phyloP scores from a whole-genome alignment of 805 yeast genomes.

The Wickerhamomyces silvicola region DNA sequence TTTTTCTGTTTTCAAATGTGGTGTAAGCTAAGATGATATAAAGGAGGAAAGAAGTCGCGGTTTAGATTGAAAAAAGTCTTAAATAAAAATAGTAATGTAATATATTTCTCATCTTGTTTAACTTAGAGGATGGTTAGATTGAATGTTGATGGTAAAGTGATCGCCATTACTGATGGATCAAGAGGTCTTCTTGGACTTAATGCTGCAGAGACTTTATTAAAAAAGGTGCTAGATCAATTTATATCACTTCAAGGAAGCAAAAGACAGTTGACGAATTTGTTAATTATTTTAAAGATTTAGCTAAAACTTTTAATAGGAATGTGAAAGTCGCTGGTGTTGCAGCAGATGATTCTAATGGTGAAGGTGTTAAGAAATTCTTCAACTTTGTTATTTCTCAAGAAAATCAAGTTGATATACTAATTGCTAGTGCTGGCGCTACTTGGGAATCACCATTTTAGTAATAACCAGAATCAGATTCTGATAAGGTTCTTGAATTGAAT shows the following conservation, averaged over 20 bases:
- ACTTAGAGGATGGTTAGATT: constrained; percentile 20
- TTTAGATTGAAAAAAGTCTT: too few species aligned
- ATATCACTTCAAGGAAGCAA: constrained; percentile 58
- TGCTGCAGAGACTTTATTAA: constrained; percentile 58
- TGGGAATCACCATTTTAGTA: constrained; percentile 64
- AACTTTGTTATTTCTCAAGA: constrained; percentile 34
- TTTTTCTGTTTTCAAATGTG: too few species aligned
- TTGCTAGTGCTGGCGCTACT: constrained; percentile 75
- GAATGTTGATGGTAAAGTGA: constrained; percentile 52
- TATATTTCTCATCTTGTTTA: too few species aligned
- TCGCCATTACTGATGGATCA: constrained; percentile 68
- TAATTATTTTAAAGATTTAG: constrained; percentile 23
- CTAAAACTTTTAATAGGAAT: constrained; percentile 21
- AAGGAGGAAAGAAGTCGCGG: too few species aligned
- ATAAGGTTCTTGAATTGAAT: constrained; percentile 57
- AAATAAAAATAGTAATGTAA: too few species aligned
- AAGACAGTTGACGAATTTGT: constrained; percentile 57
- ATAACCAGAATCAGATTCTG: constrained; percentile 57
- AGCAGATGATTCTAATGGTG: constrained; percentile 47
- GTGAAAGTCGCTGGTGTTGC: constrained; percentile 41
- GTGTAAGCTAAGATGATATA: too few species aligned
- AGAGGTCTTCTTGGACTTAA: constrained; percentile 68
- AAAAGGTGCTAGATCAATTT: constrained; percentile 55
- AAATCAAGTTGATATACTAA: constrained; percentile 48
- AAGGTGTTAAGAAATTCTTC: constrained; percentile 40